Evolutionary conservation across 78 protist genomes (phyloP).

Genomic region (Dictyostelium citrinum): DNA sequence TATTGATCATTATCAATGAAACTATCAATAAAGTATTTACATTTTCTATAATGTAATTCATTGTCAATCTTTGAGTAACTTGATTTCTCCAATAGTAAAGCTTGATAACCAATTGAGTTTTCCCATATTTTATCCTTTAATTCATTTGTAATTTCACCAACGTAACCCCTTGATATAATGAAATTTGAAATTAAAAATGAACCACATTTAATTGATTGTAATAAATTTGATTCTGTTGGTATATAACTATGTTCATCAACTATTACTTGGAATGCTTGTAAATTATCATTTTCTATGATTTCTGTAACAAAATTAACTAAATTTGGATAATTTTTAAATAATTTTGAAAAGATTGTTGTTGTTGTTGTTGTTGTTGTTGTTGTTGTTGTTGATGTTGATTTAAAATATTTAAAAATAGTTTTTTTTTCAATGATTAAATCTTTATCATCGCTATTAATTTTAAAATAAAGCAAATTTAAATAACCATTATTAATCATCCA

Average conservation of each 20-base stretch:
- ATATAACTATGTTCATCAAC: not conserved
- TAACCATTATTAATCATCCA: not conserved
- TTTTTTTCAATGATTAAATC: not conserved
- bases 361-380: too few relatives aligned
- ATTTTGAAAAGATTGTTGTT: not conserved
- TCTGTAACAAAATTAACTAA: not conserved
- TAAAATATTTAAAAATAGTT: not conserved
- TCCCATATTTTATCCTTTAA: not conserved
- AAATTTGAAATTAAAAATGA: not conserved
- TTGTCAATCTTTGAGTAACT: not conserved
- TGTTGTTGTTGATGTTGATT: too few relatives aligned
- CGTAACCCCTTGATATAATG: not conserved
- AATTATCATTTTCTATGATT: too few relatives aligned
- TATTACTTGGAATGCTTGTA: not conserved
- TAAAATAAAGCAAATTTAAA: too few relatives aligned
- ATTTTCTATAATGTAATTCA: not conserved
- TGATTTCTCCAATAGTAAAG: too few relatives aligned
- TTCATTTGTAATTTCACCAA: not conserved
- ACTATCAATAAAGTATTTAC: not conserved
- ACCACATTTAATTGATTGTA: not conserved
- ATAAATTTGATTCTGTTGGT: not conserved
- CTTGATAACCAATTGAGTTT: not conserved
- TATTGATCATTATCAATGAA: not conserved
- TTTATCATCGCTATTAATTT: too few relatives aligned
- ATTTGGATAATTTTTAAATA: not conserved